phyloP scores from a whole-genome alignment of 305 asterid species.

The Ajuga reptans region DNA sequence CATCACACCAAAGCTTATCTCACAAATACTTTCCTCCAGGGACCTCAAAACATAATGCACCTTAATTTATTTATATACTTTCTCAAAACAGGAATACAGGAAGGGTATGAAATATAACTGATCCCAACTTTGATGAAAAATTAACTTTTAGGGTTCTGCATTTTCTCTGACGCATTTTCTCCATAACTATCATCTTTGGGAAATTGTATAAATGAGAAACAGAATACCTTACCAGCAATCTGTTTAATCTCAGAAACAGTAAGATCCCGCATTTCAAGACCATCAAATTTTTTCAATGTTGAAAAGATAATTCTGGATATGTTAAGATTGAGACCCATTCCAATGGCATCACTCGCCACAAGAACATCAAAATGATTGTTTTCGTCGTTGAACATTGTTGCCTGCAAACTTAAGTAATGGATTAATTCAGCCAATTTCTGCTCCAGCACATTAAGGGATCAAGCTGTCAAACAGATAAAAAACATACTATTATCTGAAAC shows the following conservation, averaged over 20 bases:
- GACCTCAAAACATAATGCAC: not conserved
- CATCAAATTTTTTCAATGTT: constrained; percentile 71
- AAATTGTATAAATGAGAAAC: constrained; percentile 4
- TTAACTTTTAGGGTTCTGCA: not conserved
- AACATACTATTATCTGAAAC: not conserved
- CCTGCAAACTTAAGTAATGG: constrained; percentile 69
- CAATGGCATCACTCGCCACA: constrained; percentile 95
- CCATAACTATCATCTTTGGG: not conserved
- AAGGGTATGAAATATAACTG: not conserved
- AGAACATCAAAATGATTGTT: constrained; percentile 76
- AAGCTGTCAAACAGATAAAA: constrained; percentile 2
- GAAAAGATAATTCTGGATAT: constrained; percentile 87
- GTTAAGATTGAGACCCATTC: constrained; percentile 98
- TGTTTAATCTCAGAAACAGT: constrained; percentile 88
- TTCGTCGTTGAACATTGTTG: constrained; percentile 87
- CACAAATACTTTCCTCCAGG: not conserved
- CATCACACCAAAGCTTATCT: not conserved
- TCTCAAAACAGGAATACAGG: not conserved
- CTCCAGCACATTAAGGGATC: constrained; percentile 10
- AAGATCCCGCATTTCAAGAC: constrained; percentile 58
- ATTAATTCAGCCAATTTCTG: constrained; percentile 39
- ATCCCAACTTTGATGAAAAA: not conserved
- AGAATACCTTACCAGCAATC: constrained; percentile 67
- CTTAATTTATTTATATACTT: not conserved
- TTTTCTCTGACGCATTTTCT: not conserved